Evolutionary conservation across 2,329 filamentous ascomycete species (phyloP).

Genomic region (Colletotrichum sp.): DNA sequence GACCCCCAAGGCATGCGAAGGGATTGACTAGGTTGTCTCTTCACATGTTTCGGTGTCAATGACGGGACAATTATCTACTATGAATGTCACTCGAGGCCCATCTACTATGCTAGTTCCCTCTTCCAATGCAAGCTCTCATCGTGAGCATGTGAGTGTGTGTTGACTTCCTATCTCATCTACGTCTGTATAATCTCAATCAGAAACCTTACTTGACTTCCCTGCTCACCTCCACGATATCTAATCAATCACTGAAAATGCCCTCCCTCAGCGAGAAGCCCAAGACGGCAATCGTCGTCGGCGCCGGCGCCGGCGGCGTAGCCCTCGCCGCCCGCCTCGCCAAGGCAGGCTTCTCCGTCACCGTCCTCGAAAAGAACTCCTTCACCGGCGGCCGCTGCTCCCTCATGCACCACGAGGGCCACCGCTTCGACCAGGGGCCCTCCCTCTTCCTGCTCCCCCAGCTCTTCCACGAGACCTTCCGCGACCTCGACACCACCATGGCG

Average conservation of each 20-base stretch:
- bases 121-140: not conserved
- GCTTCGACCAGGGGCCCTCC: slow-evolving; percentile 80
- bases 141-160: not conserved
- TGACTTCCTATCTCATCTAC: not conserved
- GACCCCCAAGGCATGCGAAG: slow-evolving; percentile 2
- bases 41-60: not conserved
- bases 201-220: too few relatives aligned
- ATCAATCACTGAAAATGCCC: not conserved
- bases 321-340: slow-evolving; percentile 74
- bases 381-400: slow-evolving; percentile 75
- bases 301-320: slow-evolving; percentile 75
- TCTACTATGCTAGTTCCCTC: not conserved
- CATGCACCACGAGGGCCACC: slow-evolving; percentile 64
- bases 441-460: slow-evolving; percentile 74
- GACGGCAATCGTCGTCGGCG: slow-evolving; percentile 40
- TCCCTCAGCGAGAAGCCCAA: slow-evolving; percentile 31
- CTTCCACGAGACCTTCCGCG: slow-evolving; percentile 72
- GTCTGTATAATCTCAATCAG: not conserved
- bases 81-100: slow-evolving; percentile 7
- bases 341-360: slow-evolving; percentile 73
- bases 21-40: not conserved
- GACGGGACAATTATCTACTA: slow-evolving; percentile 1
- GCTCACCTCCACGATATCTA: too few relatives aligned
- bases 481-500: slow-evolving; percentile 70
- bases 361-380: slow-evolving; percentile 79